These are phyloP conservation scores for Mesembryanthemum crystallinum DNA, from an alignment of 148 eudicot species.

Conservation along the genomic window DNA sequence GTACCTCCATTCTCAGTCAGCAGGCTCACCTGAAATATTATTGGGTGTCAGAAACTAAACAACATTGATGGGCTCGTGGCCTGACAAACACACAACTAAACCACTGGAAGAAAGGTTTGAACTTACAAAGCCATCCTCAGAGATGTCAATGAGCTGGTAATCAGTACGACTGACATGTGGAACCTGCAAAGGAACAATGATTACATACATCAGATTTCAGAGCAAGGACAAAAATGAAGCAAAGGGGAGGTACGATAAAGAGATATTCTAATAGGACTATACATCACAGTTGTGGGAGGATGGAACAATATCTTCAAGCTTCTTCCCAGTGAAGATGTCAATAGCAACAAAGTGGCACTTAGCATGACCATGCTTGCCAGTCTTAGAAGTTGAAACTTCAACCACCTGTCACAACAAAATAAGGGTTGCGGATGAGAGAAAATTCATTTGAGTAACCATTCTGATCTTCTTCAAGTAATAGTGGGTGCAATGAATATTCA, in stretches of 20 bases:
- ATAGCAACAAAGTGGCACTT: slow-evolving; percentile 73
- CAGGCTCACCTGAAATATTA: slow-evolving; percentile 45
- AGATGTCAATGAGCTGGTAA: slow-evolving; percentile 73
- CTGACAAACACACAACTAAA: not conserved
- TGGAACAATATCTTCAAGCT: slow-evolving; percentile 79
- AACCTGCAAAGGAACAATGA: slow-evolving; percentile 36
- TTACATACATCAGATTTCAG: not conserved
- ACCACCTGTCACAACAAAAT: slow-evolving; percentile 53
- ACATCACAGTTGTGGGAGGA: slow-evolving; percentile 86
- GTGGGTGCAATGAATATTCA: not conserved
- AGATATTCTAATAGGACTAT: not conserved
- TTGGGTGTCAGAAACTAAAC: not conserved
- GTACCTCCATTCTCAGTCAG: slow-evolving; percentile 59
- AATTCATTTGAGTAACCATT: not conserved
- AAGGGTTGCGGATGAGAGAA: not conserved
- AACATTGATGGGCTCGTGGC: not conserved
- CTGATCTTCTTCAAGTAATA: too few relatives aligned
- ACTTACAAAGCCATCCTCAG: slow-evolving; percentile 72
- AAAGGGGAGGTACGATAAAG: not conserved
- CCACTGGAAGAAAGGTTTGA: not conserved
- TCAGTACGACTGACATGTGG: slow-evolving; percentile 72
- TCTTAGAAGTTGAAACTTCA: slow-evolving; percentile 84
- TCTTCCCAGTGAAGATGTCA: slow-evolving; percentile 77
- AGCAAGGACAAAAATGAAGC: too few relatives aligned
- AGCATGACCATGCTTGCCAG: slow-evolving; percentile 92